A percentile compares a stretch with the other conserved stretches of the same genome.
phyloP scores from a whole-genome alignment of 306 rosid species.

The Lathyrus aphaca region DNA sequence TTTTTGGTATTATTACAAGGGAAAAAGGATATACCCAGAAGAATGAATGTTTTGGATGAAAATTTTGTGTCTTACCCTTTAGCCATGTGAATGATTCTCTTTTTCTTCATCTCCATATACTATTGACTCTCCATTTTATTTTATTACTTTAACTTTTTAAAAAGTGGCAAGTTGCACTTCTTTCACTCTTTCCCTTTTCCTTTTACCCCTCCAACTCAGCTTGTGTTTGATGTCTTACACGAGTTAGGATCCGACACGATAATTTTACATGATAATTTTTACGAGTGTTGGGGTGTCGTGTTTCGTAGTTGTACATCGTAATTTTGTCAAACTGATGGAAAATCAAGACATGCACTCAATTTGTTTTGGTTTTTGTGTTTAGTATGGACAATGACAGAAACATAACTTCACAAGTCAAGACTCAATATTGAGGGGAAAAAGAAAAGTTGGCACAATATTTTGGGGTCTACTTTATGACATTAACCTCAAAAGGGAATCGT shows the following conservation, averaged over 20 bases:
- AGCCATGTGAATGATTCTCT: slow-evolving; percentile 61
- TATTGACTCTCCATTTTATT: slow-evolving; percentile 53
- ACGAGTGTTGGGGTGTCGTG: too few relatives aligned
- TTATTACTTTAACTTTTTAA: slow-evolving; percentile 58
- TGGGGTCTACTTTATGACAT: slow-evolving; percentile 33
- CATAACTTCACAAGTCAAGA: slow-evolving; percentile 42
- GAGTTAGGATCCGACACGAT: too few relatives aligned
- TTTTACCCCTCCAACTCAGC: too few relatives aligned
- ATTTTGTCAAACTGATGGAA: too few relatives aligned
- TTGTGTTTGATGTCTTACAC: too few relatives aligned
- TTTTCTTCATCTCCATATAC: slow-evolving; percentile 48
- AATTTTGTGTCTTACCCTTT: slow-evolving; percentile 44
- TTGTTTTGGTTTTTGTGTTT: slow-evolving; percentile 39
- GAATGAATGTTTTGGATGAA: slow-evolving; percentile 54
- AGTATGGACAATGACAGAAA: slow-evolving; percentile 47
- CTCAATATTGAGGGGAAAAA: slow-evolving; percentile 35
- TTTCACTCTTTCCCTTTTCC: not conserved
- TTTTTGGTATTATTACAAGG: slow-evolving; percentile 38
- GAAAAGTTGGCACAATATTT: slow-evolving; percentile 40
- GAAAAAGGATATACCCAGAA: slow-evolving; percentile 35
- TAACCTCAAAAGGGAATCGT: slow-evolving; percentile 34
- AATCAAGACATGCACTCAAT: not conserved
- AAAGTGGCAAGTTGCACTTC: slow-evolving; percentile 50
- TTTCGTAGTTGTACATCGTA: too few relatives aligned
- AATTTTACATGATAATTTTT: too few relatives aligned